Conservation (phyloP, 345 rosid genomes). For the Aquilaria malaccensis region DNA sequence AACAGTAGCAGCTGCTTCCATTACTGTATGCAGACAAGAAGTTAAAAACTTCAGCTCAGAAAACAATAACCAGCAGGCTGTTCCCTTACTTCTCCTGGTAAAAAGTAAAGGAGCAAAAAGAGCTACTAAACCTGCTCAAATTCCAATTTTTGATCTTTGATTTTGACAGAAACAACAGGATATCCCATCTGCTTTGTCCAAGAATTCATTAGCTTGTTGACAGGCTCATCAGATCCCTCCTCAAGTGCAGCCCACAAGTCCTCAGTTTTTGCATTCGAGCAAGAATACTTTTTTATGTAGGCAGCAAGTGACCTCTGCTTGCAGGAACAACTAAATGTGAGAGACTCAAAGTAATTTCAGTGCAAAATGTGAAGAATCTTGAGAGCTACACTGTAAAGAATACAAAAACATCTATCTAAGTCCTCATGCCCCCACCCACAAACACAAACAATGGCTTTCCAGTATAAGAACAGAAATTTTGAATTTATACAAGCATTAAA, state of each 20-base stretch:
- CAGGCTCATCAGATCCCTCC: conserved; percentile 83
- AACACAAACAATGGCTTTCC: too few species aligned
- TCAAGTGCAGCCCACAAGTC: conserved; percentile 93
- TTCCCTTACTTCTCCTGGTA: not conserved
- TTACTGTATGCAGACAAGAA: not conserved
- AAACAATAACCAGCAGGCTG: too few species aligned
- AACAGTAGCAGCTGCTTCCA: too few species aligned
- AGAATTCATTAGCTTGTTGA: conserved; percentile 82
- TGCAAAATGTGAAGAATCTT: not conserved
- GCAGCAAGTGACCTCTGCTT: conserved; percentile 85
- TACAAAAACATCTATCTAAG: too few species aligned
- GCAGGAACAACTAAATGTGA: not conserved
- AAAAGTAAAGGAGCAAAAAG: conserved; percentile 1
- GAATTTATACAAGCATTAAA: not conserved
- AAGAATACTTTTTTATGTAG: conserved; percentile 65
- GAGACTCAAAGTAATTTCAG: conserved; percentile 1
- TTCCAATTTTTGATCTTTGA: conserved; percentile 66
- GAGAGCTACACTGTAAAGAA: not conserved
- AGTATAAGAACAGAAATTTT: conserved; percentile 1
- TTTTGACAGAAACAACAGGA: conserved; percentile 74
- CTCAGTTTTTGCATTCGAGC: conserved; percentile 87
- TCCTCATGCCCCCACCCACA: too few species aligned
- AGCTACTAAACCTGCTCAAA: conserved; percentile 66
- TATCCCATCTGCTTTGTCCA: conserved; percentile 95
- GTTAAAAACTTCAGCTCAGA: too few species aligned